phyloP scores from a whole-genome alignment of 164 flowering plant genomes.

The Warburgia ugandensis region DNA sequence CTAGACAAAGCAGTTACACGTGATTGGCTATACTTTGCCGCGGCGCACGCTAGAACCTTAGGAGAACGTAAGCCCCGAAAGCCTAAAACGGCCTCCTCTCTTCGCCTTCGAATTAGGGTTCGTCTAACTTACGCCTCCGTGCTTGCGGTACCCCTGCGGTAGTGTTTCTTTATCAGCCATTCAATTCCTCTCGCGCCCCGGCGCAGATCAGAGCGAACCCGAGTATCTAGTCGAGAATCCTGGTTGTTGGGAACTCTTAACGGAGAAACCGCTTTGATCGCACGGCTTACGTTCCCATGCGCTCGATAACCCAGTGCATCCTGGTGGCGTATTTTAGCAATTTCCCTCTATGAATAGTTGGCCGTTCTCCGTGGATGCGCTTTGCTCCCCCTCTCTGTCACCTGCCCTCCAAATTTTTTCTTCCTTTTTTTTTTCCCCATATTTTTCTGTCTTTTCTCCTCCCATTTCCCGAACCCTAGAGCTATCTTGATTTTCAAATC shows the following conservation, averaged over 20 bases:
- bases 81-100: background rate
- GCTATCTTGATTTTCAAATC: background rate
- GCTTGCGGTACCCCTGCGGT: background rate
- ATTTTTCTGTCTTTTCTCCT: too few species aligned
- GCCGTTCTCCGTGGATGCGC: slow-evolving; percentile 36
- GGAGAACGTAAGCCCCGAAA: background rate
- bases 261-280: slow-evolving; percentile 1
- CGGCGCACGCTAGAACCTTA: slow-evolving; percentile 4
- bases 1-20: background rate
- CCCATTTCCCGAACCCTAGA: too few species aligned
- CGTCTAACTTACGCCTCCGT: slow-evolving; percentile 13
- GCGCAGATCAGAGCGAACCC: slow-evolving; percentile 8
- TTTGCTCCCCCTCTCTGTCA: slow-evolving; percentile 19
- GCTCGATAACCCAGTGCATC: slow-evolving; percentile 17
- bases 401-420: too few species aligned
- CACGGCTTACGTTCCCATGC: slow-evolving; percentile 15
- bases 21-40: background rate
- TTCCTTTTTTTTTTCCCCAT: too few species aligned
- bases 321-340: slow-evolving; percentile 33
- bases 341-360: slow-evolving; percentile 11
- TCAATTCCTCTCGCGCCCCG: background rate
- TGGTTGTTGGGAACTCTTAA: too few species aligned
- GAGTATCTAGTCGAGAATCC: too few species aligned
- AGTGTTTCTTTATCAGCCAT: background rate
- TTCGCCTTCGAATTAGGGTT: slow-evolving; percentile 5